Evolutionary conservation across 2,329 filamentous ascomycete species (phyloP).

Genomic region (Fusarium floridanum): DNA sequence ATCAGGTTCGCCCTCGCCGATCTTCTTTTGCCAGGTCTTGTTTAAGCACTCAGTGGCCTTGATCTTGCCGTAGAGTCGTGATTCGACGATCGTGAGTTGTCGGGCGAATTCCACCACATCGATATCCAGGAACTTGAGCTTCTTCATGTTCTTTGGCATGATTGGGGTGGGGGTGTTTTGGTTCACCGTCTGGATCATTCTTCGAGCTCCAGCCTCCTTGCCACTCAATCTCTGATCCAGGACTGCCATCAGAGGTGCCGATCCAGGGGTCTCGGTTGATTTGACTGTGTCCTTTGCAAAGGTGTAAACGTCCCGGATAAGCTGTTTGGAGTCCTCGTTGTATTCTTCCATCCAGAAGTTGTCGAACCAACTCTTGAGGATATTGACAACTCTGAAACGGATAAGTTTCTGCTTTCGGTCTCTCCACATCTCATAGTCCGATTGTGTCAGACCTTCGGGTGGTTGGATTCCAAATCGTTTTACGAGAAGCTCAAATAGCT

Average conservation of each 20-base stretch:
- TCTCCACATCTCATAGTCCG: constrained; percentile 88
- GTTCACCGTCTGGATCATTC: constrained; percentile 87
- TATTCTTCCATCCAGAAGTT: constrained; percentile 98
- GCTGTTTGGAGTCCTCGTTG: constrained; percentile 83
- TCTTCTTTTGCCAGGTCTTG: constrained; percentile 99
- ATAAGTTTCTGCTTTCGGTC: constrained; percentile 97
- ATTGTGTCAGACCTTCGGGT: constrained; percentile 79
- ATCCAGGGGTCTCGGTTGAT: constrained; percentile 92
- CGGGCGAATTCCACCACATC: constrained; percentile 97
- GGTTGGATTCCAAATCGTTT: constrained; percentile 94
- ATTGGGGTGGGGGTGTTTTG: constrained; percentile 88
- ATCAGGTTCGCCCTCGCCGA: constrained; percentile 82
- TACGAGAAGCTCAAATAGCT: constrained; percentile 93
- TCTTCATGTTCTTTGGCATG: constrained; percentile 99
- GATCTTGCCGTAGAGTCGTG: constrained; percentile 93
- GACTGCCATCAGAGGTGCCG: constrained; percentile 84
- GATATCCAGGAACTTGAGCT: constrained; percentile 97
- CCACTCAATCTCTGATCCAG: constrained; percentile 90
- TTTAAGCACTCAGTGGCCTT: constrained; percentile 96
- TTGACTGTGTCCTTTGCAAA: constrained; percentile 95
- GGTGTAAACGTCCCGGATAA: constrained; percentile 89
- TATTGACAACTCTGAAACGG: constrained; percentile 95
- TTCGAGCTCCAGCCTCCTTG: constrained; percentile 87
- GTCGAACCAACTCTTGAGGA: constrained; percentile 98
- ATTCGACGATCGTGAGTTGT: constrained; percentile 97